Conservation (phyloP, 768 basidiomycete genomes). For the Mycena capillaripes region DNA sequence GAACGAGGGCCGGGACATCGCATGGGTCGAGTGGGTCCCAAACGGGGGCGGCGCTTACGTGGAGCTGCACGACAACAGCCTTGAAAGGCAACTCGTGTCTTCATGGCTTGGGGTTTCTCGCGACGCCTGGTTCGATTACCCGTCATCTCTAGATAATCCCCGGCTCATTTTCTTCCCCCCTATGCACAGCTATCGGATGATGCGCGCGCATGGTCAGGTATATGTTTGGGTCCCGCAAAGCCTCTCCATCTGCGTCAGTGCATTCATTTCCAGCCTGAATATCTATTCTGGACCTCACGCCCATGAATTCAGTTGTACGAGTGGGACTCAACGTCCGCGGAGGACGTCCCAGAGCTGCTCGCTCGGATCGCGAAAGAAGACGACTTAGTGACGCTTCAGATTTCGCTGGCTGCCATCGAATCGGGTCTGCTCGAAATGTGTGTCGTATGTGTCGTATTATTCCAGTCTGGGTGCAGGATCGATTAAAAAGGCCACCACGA, state of each 20-base stretch:
- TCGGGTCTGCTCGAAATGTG: slow-evolving; percentile 6
- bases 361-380: slow-evolving; percentile 14
- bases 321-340: not conserved
- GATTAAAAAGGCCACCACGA: no score
- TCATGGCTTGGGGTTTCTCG: slow-evolving; percentile 7
- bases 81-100: slow-evolving; percentile 7
- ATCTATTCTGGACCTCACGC: no score
- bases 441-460: slow-evolving; percentile 14
- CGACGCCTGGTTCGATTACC: slow-evolving; percentile 21
- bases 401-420: not conserved
- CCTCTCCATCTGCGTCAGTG: slow-evolving; percentile 10
- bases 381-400: slow-evolving; percentile 11
- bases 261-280: not conserved
- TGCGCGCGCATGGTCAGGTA: slow-evolving; percentile 11
- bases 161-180: no score
- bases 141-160: no score
- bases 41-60: not conserved
- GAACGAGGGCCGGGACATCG: not conserved
- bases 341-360: not conserved
- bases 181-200: slow-evolving; percentile 14
- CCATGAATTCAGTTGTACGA: slow-evolving; percentile 24
- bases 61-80: slow-evolving; percentile 7
- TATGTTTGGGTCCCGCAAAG: slow-evolving; percentile 20
- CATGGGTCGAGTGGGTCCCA: not conserved
- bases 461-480: slow-evolving; percentile 15